These are phyloP conservation scores for Cyberlindnera amylophila DNA, from an alignment of 805 yeast genomes.

Conservation along the genomic window DNA sequence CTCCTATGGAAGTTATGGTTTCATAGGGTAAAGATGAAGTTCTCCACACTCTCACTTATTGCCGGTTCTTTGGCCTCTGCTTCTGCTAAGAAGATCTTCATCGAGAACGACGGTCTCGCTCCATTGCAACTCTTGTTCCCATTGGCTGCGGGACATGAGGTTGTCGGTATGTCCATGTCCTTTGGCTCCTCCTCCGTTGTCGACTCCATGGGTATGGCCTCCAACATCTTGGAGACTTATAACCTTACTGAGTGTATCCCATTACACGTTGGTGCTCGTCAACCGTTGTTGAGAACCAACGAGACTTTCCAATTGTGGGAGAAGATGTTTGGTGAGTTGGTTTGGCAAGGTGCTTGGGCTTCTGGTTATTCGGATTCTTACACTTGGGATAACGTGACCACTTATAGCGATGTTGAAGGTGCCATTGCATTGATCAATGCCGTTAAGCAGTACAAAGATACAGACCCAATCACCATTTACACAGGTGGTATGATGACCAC, in stretches of 20 bases:
- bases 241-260: slow-evolving; percentile 36
- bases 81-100: slow-evolving; percentile 35
- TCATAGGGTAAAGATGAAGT: slow-evolving; percentile 8
- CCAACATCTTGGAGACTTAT: slow-evolving; percentile 29
- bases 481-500: slow-evolving; percentile 43
- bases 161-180: slow-evolving; percentile 37
- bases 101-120: slow-evolving; percentile 41
- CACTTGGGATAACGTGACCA: slow-evolving; percentile 31
- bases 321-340: slow-evolving; percentile 34
- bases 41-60: slow-evolving; percentile 14
- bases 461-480: slow-evolving; percentile 35
- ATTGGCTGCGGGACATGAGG: slow-evolving; percentile 36
- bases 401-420: slow-evolving; percentile 32
- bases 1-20: no score
- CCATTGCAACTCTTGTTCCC: slow-evolving; percentile 37
- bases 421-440: slow-evolving; percentile 39
- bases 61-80: slow-evolving; percentile 15
- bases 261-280: slow-evolving; percentile 35
- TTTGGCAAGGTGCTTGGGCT: slow-evolving; percentile 41
- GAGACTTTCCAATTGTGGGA: slow-evolving; percentile 39
- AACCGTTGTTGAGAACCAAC: slow-evolving; percentile 36
- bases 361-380: slow-evolving; percentile 31
- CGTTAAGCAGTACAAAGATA: slow-evolving; percentile 34
- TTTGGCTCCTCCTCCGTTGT: slow-evolving; percentile 38
- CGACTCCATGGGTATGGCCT: slow-evolving; percentile 36